phyloP scores from a whole-genome alignment of 306 rosid species.

The peach (Prunus persica) region Prunus_persica_NCBIv2 NC_034010.1:23947001-23947500 shows the following conservation, averaged over 20 bases:
- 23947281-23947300: not conserved
- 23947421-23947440: not conserved
- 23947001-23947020: constrained; percentile 87
- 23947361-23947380: not conserved
- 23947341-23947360: not conserved
- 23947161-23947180: constrained; percentile 81
- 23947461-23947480: not conserved
- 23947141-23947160: constrained; percentile 78
- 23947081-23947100: constrained; percentile 79
- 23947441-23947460: not conserved
- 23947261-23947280: constrained; percentile 1
- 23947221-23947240: constrained; percentile 78
- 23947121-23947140: constrained; percentile 53
- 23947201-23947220: constrained; percentile 52
- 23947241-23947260: constrained; percentile 15
- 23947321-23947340: not conserved
- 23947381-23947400: not conserved
- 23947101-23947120: constrained; percentile 77
- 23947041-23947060: constrained; percentile 96
- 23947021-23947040: constrained; percentile 81
- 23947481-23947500: not conserved
- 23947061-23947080: constrained; percentile 75
- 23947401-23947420: constrained; percentile 1
- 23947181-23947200: constrained; percentile 90
- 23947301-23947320: not conserved